Evolutionary conservation across 2,329 filamentous ascomycete species (phyloP), one percentile per base, ranked within the genome.

Genomic region (Ophiostoma australiae): DNA sequence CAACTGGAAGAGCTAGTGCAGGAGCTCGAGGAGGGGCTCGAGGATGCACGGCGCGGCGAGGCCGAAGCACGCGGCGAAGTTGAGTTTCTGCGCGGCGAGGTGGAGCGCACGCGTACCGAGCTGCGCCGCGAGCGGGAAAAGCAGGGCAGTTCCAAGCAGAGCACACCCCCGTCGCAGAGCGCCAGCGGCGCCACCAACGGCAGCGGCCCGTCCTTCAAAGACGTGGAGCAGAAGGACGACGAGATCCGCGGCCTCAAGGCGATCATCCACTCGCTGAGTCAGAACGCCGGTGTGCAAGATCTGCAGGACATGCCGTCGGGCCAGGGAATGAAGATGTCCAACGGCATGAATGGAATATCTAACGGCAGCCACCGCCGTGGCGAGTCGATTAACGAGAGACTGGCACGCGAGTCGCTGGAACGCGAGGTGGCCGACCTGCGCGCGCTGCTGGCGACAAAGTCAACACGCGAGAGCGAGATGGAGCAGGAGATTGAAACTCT

Each of bases 231-330:
- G 78, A 95, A 96, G 78, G 94, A 99, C 77, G 95, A 99, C 76
- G 95, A 99, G 82, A 98, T 99, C 77, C 88, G 94, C 73, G 95
- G 95, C 67, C 86, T 99, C 74, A 99, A 98, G 80, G 94, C 95
- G 63, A 98, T 99, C 78, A 98, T 99, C 73, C 94, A 98, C 80
- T 97, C 93, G 23, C 84, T 99, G 52, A 97, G 93, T 79, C 87
- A 93, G 73, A 92, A 92, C 75, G 87, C 89, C 13, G 82, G 85
- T n/a, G 65, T 68, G 6, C 55, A 58, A 8, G 69, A 69, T 11
- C n/a, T 68, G 55, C 66, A 48, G 17, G 41, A 44, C 27, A 48
- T 39, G 15, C n/a, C 68, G 83, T 20, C 58, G 4, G 58, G 58
- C 17, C 10, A 61, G n/a, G 55, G 55, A 23, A 31, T 27, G 8